A percentile compares a stretch with the other conserved stretches of the same genome.
These are phyloP conservation scores for Sclerospora graminicola DNA, from an alignment of 352 stramenopile species.

Conservation along the genomic window DNA sequence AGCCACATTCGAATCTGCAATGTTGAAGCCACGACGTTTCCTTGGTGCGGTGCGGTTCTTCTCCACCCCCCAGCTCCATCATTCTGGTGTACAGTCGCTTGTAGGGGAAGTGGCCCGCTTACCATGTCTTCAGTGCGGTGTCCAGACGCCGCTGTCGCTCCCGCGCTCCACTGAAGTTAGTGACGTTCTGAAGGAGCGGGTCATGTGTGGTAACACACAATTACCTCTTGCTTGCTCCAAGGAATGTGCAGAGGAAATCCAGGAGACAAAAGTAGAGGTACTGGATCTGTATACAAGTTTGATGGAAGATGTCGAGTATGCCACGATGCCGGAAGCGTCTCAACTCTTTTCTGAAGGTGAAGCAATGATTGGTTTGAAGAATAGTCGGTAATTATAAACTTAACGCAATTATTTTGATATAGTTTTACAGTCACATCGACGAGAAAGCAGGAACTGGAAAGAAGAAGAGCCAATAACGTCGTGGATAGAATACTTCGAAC, in stretches of 20 bases:
- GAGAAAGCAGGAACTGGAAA: constrained; percentile 9
- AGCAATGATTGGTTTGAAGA: constrained; percentile 1
- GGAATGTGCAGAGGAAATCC: constrained; percentile 23
- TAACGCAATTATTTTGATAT: not conserved
- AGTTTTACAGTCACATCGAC: constrained; percentile 25
- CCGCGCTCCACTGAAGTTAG: constrained; percentile 11
- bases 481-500: constrained; percentile 38
- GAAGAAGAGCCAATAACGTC: constrained; percentile 9
- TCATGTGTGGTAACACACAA: constrained; percentile 22
- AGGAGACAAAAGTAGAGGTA: constrained; percentile 14
- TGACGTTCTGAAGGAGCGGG: constrained; percentile 15
- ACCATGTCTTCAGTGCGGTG: constrained; percentile 42
- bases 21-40: constrained; percentile 12
- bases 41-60: constrained; percentile 4
- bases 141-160: constrained; percentile 7
- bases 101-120: constrained; percentile 25
- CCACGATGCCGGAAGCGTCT: constrained; percentile 23
- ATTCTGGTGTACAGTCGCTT: constrained; percentile 16
- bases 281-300: constrained; percentile 33
- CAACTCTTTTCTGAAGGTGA: constrained; percentile 37
- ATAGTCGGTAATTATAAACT: too few relatives aligned
- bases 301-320: constrained; percentile 31
- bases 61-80: constrained; percentile 7
- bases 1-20: constrained; percentile 5
- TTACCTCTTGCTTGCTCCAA: constrained; percentile 43